Conservation (phyloP, 352 stramenopile genomes). For the Phytophthora pseudosyringae region DNA sequence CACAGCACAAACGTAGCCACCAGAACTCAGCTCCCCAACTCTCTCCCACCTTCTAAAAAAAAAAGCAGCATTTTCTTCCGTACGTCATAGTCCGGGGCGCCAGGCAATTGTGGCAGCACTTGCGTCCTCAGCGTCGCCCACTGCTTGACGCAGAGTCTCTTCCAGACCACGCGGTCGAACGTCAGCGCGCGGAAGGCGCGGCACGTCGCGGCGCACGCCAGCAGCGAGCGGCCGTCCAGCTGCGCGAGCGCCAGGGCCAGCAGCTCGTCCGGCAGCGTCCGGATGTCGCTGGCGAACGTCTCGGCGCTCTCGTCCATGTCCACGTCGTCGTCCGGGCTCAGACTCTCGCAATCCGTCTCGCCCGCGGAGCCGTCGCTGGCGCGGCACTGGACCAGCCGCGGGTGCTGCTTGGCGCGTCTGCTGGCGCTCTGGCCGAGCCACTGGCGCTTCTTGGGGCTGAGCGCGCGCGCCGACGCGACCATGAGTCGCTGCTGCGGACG, state of each 20-base stretch:
- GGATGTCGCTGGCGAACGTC: constrained; percentile 22
- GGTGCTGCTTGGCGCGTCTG: constrained; percentile 25
- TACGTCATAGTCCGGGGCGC: constrained; percentile 82
- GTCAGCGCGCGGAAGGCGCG: constrained; percentile 51
- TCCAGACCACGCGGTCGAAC: constrained; percentile 70
- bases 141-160: constrained; percentile 58
- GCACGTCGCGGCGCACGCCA: constrained; percentile 56
- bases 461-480: constrained; percentile 12
- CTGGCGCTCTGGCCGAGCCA: constrained; percentile 36
- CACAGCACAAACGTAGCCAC: constrained; percentile 14
- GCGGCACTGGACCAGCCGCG: constrained; percentile 43
- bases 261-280: constrained; percentile 61
- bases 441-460: constrained; percentile 57
- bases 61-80: constrained; percentile 19
- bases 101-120: constrained; percentile 69
- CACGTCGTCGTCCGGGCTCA: constrained; percentile 25
- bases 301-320: constrained; percentile 19
- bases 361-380: constrained; percentile 32
- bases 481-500: constrained; percentile 1
- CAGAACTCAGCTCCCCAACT: constrained; percentile 17
- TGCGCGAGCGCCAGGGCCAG: constrained; percentile 51
- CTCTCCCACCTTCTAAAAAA: constrained; percentile 7
- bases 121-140: constrained; percentile 70
- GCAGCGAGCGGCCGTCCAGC: constrained; percentile 64
- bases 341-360: constrained; percentile 46